Percentiles rank a stretch among this genome's conserved stretches.
phyloP scores from a whole-genome alignment of 176 grass and related monocot genomes.

The Ampelocalamus luodianensis region DNA sequence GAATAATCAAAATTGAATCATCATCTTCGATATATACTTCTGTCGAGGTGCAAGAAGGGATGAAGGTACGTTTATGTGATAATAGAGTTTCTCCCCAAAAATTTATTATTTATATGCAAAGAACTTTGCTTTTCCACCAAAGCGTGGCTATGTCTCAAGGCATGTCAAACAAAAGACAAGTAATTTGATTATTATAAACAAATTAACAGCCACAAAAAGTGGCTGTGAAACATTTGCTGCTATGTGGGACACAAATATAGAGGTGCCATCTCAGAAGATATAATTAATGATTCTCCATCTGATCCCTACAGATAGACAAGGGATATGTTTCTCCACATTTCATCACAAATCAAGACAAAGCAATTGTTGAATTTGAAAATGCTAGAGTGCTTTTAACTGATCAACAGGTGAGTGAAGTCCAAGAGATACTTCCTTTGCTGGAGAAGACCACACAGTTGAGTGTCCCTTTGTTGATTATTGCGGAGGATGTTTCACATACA shows the following conservation, averaged over 20 bases:
- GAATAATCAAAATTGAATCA: slow-evolving; percentile 93
- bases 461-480: slow-evolving; percentile 90
- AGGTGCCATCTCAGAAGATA: slow-evolving; percentile 2
- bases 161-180: not conserved
- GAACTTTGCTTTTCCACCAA: not conserved
- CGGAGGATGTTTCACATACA: slow-evolving; percentile 74
- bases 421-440: slow-evolving; percentile 81
- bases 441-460: slow-evolving; percentile 87
- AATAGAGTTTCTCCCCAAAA: not conserved
- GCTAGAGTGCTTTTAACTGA: slow-evolving; percentile 91
- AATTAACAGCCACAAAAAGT: not conserved
- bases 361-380: slow-evolving; percentile 87
- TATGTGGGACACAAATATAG: not conserved
- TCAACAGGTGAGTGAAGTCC: slow-evolving; percentile 70
- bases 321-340: slow-evolving; percentile 93
- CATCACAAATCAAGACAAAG: slow-evolving; percentile 94
- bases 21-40: slow-evolving; percentile 89
- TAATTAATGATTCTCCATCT: slow-evolving; percentile 28
- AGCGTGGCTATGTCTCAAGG: not conserved
- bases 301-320: slow-evolving; percentile 78
- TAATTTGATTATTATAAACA: slow-evolving; percentile 6
- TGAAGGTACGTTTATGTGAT: slow-evolving; percentile 65
- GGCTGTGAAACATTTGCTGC: slow-evolving; percentile 14
- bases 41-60: slow-evolving; percentile 92
- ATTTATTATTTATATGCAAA: slow-evolving; percentile 17